Percentiles rank a stretch among this genome's conserved stretches.
These are phyloP conservation scores for Aspergillus persii DNA, from an alignment of 2,329 filamentous ascomycete genomes.

Conservation along the genomic window DNA sequence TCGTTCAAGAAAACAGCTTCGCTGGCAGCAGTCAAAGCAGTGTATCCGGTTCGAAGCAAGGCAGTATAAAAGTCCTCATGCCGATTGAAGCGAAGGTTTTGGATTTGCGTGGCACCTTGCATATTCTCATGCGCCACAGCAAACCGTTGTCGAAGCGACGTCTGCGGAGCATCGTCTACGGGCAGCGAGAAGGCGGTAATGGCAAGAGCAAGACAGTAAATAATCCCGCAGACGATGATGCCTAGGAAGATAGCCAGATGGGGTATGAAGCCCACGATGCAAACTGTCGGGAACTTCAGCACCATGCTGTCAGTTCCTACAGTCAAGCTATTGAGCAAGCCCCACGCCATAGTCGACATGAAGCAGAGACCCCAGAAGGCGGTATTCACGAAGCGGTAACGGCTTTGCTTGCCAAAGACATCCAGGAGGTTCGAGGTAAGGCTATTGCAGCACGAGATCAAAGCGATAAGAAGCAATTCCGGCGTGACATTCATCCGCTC, in stretches of 20 bases:
- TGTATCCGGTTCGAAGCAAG: slow-evolving; percentile 80
- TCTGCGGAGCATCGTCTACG: slow-evolving; percentile 44
- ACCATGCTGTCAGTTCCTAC: slow-evolving; percentile 56
- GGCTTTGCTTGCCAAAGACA: slow-evolving; percentile 74
- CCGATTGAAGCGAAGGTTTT: slow-evolving; percentile 74
- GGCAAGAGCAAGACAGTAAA: slow-evolving; percentile 74
- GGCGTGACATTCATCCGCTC: slow-evolving; percentile 82
- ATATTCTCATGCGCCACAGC: slow-evolving; percentile 77
- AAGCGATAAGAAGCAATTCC: slow-evolving; percentile 79
- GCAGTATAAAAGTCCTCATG: slow-evolving; percentile 96
- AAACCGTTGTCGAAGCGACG: slow-evolving; percentile 60
- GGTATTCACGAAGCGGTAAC: slow-evolving; percentile 79
- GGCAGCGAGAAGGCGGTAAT: slow-evolving; percentile 71
- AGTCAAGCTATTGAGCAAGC: slow-evolving; percentile 55
- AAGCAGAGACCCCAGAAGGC: slow-evolving; percentile 88
- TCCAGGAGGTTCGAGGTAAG: slow-evolving; percentile 80
- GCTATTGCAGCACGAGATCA: slow-evolving; percentile 88
- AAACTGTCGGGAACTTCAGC: slow-evolving; percentile 87
- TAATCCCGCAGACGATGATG: slow-evolving; percentile 70
- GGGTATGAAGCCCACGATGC: slow-evolving; percentile 90
- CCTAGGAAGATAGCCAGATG: slow-evolving; percentile 83
- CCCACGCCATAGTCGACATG: slow-evolving; percentile 80
- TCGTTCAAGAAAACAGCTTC: slow-evolving; percentile 96
- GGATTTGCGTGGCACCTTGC: slow-evolving; percentile 85
- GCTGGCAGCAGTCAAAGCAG: slow-evolving; percentile 85